Conservation (phyloP, 192 early-diverging fungal species). For the Haplosporangium gracile region DNA sequence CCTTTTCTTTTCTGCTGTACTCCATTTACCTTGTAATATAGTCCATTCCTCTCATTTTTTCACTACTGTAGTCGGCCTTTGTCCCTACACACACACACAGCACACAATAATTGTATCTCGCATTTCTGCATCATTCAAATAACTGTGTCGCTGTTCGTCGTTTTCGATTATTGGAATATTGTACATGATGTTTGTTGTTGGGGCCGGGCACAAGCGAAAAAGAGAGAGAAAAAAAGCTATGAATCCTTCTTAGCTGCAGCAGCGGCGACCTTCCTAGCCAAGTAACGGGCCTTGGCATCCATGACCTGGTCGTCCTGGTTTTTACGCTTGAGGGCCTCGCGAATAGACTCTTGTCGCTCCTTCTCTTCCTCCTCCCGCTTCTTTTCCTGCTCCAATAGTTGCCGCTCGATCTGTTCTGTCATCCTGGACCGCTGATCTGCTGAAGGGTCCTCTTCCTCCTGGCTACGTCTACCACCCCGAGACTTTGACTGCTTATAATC, state of each 20-base stretch:
- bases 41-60: neutral
- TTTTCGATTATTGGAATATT: neutral
- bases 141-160: neutral
- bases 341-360: slow-evolving; percentile 62
- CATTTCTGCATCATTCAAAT: neutral
- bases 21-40: slow-evolving; percentile 5
- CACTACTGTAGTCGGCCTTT: neutral
- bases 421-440: slow-evolving; percentile 49
- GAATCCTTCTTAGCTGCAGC: slow-evolving; percentile 14
- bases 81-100: neutral
- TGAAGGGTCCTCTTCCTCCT: slow-evolving; percentile 13
- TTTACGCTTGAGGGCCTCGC: slow-evolving; percentile 57
- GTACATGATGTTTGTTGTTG: neutral
- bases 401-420: slow-evolving; percentile 62
- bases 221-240: neutral
- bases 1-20: neutral
- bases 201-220: neutral
- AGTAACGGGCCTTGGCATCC: slow-evolving; percentile 65
- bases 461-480: slow-evolving; percentile 14
- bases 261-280: slow-evolving; percentile 59
- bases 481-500: slow-evolving; percentile 62
- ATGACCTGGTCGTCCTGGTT: slow-evolving; percentile 63
- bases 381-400: slow-evolving; percentile 65
- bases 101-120: slow-evolving; percentile 2
- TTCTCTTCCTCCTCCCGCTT: slow-evolving; percentile 64